These are phyloP conservation scores for Leccinum subgranulosum DNA, from an alignment of 768 basidiomycete genomes.

Conservation along the genomic window DNA sequence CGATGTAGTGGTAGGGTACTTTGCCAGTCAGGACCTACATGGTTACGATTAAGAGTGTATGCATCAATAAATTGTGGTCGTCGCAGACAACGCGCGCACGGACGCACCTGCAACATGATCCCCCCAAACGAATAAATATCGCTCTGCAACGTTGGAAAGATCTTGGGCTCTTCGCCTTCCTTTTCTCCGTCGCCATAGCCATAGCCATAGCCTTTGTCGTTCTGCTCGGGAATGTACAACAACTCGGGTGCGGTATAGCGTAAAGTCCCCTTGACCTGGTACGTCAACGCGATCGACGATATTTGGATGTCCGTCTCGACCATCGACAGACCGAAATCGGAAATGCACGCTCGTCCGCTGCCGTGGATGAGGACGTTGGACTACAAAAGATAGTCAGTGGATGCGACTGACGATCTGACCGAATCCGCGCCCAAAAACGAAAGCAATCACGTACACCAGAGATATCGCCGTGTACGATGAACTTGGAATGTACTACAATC, in stretches of 20 bases:
- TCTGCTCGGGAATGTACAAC: conserved; percentile 11
- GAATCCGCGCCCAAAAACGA: background rate
- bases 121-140: conserved; percentile 38
- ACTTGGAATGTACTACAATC: conserved; percentile 17
- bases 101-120: conserved; percentile 24
- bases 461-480: conserved; percentile 26
- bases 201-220: background rate
- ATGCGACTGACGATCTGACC: background rate
- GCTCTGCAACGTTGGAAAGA: conserved; percentile 23
- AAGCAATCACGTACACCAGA: conserved; percentile 23
- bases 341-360: conserved; percentile 39
- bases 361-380: conserved; percentile 46
- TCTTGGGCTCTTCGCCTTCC: background rate
- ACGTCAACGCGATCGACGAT: conserved; percentile 32
- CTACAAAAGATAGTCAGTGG: conserved; percentile 12
- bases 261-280: conserved; percentile 36
- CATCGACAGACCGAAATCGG: conserved; percentile 47
- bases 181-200: background rate
- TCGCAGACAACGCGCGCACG: background rate
- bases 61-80: background rate
- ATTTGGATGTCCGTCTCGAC: conserved; percentile 35
- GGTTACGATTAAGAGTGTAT: background rate
- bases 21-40: conserved; percentile 22
- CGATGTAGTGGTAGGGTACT: conserved; percentile 21
- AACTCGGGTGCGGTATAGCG: conserved; percentile 49